These are phyloP conservation scores for Lodderomyces orthopsilosis DNA, from an alignment of 1,139 yeast genomes.

Conservation along the genomic window DNA sequence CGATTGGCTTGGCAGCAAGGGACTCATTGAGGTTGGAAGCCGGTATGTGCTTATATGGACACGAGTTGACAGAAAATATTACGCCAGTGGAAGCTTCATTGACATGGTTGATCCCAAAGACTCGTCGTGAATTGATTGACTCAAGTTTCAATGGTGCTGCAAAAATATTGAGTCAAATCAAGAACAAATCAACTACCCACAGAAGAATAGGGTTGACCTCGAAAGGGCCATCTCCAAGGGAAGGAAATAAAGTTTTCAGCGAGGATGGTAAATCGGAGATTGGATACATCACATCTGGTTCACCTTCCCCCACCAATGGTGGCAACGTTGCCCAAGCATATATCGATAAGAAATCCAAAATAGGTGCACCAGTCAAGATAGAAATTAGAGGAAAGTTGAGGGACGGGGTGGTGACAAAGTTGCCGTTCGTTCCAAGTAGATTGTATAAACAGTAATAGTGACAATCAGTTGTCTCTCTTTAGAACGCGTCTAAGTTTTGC, in stretches of 20 bases:
- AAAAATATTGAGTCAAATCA: conserved; percentile 67
- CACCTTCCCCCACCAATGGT: conserved; percentile 83
- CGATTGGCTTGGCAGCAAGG: conserved; percentile 95
- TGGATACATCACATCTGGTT: conserved; percentile 85
- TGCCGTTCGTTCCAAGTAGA: conserved; percentile 69
- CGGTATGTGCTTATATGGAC: conserved; percentile 96
- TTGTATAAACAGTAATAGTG: conserved; percentile 13
- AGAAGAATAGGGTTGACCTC: conserved; percentile 75
- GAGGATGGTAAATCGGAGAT: conserved; percentile 49
- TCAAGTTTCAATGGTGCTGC: conserved; percentile 73
- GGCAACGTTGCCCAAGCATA: conserved; percentile 93
- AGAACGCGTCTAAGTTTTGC: not conserved
- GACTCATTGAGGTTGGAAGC: conserved; percentile 95
- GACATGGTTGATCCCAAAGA: conserved; percentile 85
- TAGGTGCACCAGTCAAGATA: conserved; percentile 71
- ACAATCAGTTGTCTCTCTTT: not conserved
- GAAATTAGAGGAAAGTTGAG: conserved; percentile 83
- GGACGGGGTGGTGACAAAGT: conserved; percentile 68
- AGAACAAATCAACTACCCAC: conserved; percentile 53
- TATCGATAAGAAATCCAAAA: conserved; percentile 70
- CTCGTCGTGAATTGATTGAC: conserved; percentile 50
- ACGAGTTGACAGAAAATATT: conserved; percentile 75
- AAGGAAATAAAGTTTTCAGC: conserved; percentile 65
- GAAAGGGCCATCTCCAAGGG: conserved; percentile 91
- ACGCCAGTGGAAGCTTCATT: conserved; percentile 89